These are phyloP conservation scores for Skeletonema menzelii DNA, from an alignment of 108 stramenopile genomes.

Conservation along the genomic window DNA sequence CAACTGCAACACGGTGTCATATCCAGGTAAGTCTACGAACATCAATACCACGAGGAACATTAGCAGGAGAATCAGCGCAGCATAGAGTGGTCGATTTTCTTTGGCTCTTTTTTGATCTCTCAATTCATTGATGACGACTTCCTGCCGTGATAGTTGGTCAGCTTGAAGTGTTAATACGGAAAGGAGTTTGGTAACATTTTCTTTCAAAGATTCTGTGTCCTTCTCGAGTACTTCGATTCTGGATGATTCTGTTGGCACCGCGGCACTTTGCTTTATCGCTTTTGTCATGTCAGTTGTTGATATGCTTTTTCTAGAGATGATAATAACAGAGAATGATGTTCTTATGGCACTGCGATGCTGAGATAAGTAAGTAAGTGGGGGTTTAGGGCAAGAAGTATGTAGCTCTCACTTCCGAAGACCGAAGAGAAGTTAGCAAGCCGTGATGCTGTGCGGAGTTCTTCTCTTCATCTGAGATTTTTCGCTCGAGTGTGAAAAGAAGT, in stretches of 20 bases:
- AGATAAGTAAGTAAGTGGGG: too few relatives aligned
- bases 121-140: conserved; percentile 8
- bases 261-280: not conserved
- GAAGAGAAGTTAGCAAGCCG: too few relatives aligned
- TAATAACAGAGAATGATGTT: too few relatives aligned
- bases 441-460: too few relatives aligned
- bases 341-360: too few relatives aligned
- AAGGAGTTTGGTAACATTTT: conserved; percentile 15
- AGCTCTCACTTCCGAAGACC: too few relatives aligned
- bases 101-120: conserved; percentile 6
- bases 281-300: not conserved
- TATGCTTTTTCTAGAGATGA: too few relatives aligned
- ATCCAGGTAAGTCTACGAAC: not conserved
- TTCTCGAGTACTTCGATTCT: conserved; percentile 13
- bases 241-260: not conserved
- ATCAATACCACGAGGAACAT: not conserved
- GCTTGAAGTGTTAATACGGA: conserved; percentile 11
- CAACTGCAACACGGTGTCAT: conserved; percentile 8
- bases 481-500: too few relatives aligned
- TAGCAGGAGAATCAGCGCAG: not conserved
- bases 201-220: conserved; percentile 1
- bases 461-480: too few relatives aligned
- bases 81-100: not conserved
- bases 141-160: conserved; percentile 10
- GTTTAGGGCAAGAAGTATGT: too few relatives aligned